Conservation (phyloP, 495 filamentous ascomycete species). For the Neurospora discreta region DNA sequence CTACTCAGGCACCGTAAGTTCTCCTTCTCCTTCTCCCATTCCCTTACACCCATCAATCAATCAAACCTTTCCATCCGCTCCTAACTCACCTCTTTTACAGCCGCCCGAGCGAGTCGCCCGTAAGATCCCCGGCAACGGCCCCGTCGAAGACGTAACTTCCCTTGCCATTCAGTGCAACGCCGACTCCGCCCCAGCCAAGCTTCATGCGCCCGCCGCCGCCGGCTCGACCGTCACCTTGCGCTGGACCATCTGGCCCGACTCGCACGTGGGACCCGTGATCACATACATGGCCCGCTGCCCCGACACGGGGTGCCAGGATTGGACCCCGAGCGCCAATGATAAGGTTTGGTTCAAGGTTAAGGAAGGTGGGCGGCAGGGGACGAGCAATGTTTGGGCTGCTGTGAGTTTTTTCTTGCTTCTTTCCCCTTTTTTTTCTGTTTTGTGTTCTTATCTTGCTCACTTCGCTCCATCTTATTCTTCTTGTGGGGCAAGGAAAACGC, state of each 20-base stretch:
- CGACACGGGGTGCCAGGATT: constrained; percentile 45
- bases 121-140: constrained; percentile 38
- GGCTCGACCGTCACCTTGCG: constrained; percentile 47
- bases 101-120: constrained; percentile 33
- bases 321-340: constrained; percentile 31
- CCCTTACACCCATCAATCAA: background rate
- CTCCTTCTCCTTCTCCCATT: background rate
- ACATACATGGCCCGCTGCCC: constrained; percentile 57
- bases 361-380: constrained; percentile 42
- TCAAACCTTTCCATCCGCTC: background rate
- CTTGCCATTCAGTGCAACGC: constrained; percentile 37
- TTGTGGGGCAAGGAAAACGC: background rate
- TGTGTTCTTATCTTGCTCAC: background rate
- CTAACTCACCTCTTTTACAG: background rate
- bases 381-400: constrained; percentile 21
- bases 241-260: constrained; percentile 53
- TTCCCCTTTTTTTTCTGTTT: too few species aligned
- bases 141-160: constrained; percentile 34
- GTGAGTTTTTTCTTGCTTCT: background rate
- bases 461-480: background rate
- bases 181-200: constrained; percentile 40
- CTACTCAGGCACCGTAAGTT: constrained; percentile 26
- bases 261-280: constrained; percentile 55
- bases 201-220: constrained; percentile 42
- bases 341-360: constrained; percentile 53